These are phyloP conservation scores for Lactarius trivialis DNA, from an alignment of 768 basidiomycete genomes.

Conservation along the genomic window DNA sequence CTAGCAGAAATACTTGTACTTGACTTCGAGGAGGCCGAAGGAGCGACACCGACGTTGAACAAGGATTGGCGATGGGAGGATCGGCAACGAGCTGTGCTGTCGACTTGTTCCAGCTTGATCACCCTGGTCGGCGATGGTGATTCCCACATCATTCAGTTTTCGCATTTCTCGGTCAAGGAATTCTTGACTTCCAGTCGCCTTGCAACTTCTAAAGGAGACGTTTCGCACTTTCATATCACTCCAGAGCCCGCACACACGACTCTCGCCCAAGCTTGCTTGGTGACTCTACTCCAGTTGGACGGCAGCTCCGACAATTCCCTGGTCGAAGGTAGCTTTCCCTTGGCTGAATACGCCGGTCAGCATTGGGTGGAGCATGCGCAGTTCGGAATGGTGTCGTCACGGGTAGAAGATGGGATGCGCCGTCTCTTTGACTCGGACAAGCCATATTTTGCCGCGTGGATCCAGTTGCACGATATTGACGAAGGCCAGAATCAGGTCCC, in stretches of 20 bases:
- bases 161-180: background rate
- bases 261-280: background rate
- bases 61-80: background rate
- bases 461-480: too few relatives aligned
- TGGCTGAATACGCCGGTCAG: background rate
- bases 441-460: too few relatives aligned
- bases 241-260: background rate
- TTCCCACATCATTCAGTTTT: background rate
- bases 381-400: background rate
- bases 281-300: background rate
- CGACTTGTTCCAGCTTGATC: background rate
- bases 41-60: background rate
- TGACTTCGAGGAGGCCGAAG: background rate
- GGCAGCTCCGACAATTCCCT: background rate
- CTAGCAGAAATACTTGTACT: background rate
- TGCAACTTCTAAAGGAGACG: background rate
- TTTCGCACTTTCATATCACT: background rate
- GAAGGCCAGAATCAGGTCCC: too few relatives aligned
- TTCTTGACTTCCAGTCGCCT: background rate
- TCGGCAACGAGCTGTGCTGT: background rate
- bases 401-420: background rate
- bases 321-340: background rate
- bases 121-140: background rate
- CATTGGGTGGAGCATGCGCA: background rate
- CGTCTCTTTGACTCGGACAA: background rate